These are phyloP conservation scores for Botrytis cinerea DNA, from an alignment of 2,329 filamentous ascomycete genomes.

Conservation along the genomic window DNA sequence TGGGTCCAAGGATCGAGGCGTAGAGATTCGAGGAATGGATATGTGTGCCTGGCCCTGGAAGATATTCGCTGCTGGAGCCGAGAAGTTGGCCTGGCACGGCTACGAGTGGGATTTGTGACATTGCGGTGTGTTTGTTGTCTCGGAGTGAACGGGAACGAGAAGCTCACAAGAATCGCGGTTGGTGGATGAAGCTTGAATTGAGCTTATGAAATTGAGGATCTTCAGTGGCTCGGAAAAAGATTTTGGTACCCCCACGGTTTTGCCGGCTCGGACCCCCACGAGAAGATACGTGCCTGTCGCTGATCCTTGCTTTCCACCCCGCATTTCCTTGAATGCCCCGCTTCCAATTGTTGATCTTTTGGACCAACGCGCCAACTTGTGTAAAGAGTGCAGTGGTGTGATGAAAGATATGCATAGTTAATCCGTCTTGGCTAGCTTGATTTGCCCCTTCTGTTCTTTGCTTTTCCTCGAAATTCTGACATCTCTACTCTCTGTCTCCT, in stretches of 20 bases:
- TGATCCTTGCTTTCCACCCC: slow-evolving; percentile 6
- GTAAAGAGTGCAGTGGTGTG: neutral
- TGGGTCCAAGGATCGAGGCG: slow-evolving; percentile 77
- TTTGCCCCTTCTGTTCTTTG: slow-evolving; percentile 11
- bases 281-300: slow-evolving; percentile 1
- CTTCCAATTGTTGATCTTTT: slow-evolving; percentile 15
- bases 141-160: neutral
- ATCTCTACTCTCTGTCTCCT: neutral
- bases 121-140: slow-evolving; percentile 22
- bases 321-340: slow-evolving; percentile 14
- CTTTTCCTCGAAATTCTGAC: neutral
- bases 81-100: slow-evolving; percentile 83
- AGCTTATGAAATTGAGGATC: slow-evolving; percentile 1
- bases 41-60: slow-evolving; percentile 81
- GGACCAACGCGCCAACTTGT: neutral
- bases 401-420: slow-evolving; percentile 5
- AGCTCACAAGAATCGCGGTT: neutral
- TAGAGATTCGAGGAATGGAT: slow-evolving; percentile 73
- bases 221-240: slow-evolving; percentile 14
- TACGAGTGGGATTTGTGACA: slow-evolving; percentile 43
- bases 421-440: neutral
- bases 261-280: slow-evolving; percentile 7
- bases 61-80: slow-evolving; percentile 65
- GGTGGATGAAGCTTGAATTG: neutral
- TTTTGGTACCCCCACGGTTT: slow-evolving; percentile 20